Percentiles rank a stretch among this genome's conserved stretches.
These are phyloP conservation scores for Trichoderma afroharzianum DNA, from an alignment of 2,329 filamentous ascomycete genomes.

Conservation along the genomic window DNA sequence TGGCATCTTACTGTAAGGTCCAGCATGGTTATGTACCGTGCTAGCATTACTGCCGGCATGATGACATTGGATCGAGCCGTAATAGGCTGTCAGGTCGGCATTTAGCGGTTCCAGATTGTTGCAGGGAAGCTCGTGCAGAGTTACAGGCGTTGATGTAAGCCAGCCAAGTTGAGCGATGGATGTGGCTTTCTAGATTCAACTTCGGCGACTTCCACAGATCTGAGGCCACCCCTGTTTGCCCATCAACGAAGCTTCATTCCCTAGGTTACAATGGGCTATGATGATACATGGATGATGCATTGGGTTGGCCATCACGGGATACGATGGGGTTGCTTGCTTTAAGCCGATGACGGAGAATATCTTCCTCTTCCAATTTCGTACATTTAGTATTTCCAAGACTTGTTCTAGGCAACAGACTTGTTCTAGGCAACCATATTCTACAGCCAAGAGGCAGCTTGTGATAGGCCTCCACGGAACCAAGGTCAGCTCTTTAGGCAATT, in stretches of 20 bases:
- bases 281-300: not conserved
- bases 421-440: not conserved
- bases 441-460: not conserved
- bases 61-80: not conserved
- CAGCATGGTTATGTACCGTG: not conserved
- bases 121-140: not conserved
- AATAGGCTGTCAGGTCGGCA: not conserved
- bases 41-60: not conserved
- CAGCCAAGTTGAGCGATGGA: not conserved
- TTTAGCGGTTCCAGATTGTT: not conserved
- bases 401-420: not conserved
- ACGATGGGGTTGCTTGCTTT: not conserved
- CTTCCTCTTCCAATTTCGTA: not conserved
- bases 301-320: not conserved
- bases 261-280: not conserved
- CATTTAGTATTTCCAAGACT: not conserved
- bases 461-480: not conserved
- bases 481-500: not conserved
- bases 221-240: not conserved
- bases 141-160: not conserved
- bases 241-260: not conserved
- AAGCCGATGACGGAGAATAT: not conserved
- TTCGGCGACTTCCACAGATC: conserved; percentile 1
- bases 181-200: not conserved
- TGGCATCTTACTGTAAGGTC: not conserved